phyloP scores from a whole-genome alignment of 225 moss, liverwort and hornwort species.

The Lunularia cruciata region DNA sequence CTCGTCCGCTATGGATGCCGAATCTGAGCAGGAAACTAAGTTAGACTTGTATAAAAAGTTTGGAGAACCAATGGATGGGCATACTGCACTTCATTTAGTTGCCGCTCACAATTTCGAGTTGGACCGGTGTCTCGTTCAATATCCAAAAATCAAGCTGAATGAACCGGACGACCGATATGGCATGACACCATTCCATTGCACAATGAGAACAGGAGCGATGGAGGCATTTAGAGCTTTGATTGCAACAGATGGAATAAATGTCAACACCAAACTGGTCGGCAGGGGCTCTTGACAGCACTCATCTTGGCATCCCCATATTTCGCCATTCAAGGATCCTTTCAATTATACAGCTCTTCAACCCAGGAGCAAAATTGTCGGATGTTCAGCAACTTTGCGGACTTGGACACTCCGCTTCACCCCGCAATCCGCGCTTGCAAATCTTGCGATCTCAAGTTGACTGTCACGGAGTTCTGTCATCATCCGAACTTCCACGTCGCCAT shows the following conservation, averaged over 20 bases:
- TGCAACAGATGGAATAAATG: background rate
- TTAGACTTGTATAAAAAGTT: background rate
- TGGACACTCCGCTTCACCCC: constrained; percentile 8
- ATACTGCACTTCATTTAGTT: background rate
- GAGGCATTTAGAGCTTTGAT: background rate
- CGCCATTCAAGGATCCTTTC: background rate
- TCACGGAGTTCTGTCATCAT: constrained; percentile 7
- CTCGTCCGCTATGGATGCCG: too few relatives aligned
- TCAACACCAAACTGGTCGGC: background rate
- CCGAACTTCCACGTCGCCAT: background rate
- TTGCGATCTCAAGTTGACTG: background rate
- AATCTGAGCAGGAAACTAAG: background rate
- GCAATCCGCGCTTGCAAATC: background rate
- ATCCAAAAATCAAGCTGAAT: background rate
- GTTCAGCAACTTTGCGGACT: too few relatives aligned
- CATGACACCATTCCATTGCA: constrained; percentile 10
- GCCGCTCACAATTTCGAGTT: constrained; percentile 4
- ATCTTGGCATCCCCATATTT: too few relatives aligned
- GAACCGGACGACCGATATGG: background rate
- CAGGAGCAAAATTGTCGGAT: too few relatives aligned
- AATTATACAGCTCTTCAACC: too few relatives aligned
- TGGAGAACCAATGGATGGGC: background rate
- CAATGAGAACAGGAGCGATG: background rate
- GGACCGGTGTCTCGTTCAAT: background rate
- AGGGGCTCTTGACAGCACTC: background rate